These are phyloP conservation scores for Trypanosoma vivax DNA, from an alignment of 208 protist genomes.

Conservation along the genomic window DNA sequence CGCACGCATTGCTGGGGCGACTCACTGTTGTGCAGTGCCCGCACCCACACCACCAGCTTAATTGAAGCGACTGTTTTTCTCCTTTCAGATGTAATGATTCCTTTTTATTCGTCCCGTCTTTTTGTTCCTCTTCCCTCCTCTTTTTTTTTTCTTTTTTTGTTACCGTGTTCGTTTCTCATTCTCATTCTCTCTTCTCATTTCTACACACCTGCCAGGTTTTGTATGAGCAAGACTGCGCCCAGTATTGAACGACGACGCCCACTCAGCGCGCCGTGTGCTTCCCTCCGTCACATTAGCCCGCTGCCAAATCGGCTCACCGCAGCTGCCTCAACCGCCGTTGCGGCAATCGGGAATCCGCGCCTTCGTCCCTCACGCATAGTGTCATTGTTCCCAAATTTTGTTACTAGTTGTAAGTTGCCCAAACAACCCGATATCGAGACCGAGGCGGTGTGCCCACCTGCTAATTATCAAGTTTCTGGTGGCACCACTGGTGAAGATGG, in stretches of 20 bases:
- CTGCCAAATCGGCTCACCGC: not conserved
- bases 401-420: not conserved
- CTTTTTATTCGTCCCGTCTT: not conserved
- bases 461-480: not conserved
- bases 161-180: constrained; percentile 4
- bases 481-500: not conserved
- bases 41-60: no score
- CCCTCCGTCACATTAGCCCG: constrained; percentile 15
- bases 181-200: not conserved
- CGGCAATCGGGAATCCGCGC: constrained; percentile 7
- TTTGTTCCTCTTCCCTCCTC: not conserved
- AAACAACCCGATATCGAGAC: not conserved
- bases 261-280: constrained; percentile 24
- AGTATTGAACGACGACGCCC: constrained; percentile 2
- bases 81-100: not conserved
- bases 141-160: not conserved
- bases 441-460: not conserved
- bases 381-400: constrained; percentile 17
- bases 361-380: not conserved
- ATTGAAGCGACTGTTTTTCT: no score
- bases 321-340: constrained; percentile 1
- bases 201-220: not conserved
- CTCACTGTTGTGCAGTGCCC: no score
- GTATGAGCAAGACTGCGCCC: constrained; percentile 1
- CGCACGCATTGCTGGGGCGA: no score